Conservation (phyloP, 306 rosid genomes). For the Myrica gale region DNA sequence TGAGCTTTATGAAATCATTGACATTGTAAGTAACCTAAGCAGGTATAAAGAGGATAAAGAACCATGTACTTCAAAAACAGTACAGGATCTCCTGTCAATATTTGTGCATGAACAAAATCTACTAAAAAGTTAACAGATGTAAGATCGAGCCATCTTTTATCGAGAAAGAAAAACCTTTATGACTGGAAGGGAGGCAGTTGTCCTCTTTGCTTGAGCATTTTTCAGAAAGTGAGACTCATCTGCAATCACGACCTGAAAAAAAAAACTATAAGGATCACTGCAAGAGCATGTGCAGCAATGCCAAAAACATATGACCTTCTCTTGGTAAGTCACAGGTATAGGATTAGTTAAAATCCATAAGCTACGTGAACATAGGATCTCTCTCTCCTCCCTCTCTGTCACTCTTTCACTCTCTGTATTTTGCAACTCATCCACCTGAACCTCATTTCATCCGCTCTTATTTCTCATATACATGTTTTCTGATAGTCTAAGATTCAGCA, state of each 20-base stretch:
- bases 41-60: neutral
- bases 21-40: constrained; percentile 11
- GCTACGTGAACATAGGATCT: neutral
- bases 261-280: constrained; percentile 23
- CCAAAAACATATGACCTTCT: neutral
- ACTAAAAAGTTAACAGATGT: constrained; percentile 16
- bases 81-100: neutral
- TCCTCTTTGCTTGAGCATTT: constrained; percentile 98
- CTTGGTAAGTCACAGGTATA: neutral
- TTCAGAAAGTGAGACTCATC: constrained; percentile 94
- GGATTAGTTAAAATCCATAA: neutral
- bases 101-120: constrained; percentile 12
- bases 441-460: neutral
- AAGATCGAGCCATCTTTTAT: constrained; percentile 24
- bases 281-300: constrained; percentile 21
- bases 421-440: neutral
- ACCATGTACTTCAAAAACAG: neutral
- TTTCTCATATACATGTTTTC: neutral
- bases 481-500: neutral
- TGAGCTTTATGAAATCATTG: constrained; percentile 68
- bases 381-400: too few species aligned
- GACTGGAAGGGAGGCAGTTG: constrained; percentile 78
- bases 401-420: too few species aligned
- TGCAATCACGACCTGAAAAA: constrained; percentile 89
- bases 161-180: constrained; percentile 61